A percentile compares a stretch with the other conserved stretches of the same genome.
These are phyloP conservation scores for Pythium guiyangense DNA, from an alignment of 352 stramenopile species.

Conservation along the genomic window DNA sequence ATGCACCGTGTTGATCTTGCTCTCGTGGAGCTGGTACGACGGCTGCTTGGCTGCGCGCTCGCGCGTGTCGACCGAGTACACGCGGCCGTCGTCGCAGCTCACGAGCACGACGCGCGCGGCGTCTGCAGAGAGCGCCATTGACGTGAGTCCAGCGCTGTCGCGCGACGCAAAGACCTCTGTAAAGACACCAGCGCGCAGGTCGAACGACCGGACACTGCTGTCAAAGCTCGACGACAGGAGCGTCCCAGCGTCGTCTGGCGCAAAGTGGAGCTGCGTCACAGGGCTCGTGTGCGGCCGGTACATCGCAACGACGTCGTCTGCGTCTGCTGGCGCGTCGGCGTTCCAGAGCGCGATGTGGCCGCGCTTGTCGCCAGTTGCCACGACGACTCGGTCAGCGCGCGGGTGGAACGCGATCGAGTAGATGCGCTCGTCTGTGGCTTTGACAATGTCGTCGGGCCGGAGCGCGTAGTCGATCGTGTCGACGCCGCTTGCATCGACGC, in stretches of 20 bases:
- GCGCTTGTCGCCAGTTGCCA: constrained; percentile 69
- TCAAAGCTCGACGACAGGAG: constrained; percentile 74
- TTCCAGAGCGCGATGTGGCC: constrained; percentile 75
- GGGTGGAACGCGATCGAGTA: constrained; percentile 80
- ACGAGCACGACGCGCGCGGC: constrained; percentile 26
- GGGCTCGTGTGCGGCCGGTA: constrained; percentile 65
- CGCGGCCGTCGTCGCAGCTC: constrained; percentile 59
- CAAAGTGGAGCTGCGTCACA: constrained; percentile 66
- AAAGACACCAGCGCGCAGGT: constrained; percentile 49
- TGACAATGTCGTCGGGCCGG: constrained; percentile 51
- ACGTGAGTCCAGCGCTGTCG: constrained; percentile 52
- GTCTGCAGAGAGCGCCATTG: constrained; percentile 25
- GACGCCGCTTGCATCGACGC: constrained; percentile 34
- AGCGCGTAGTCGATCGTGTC: constrained; percentile 47
- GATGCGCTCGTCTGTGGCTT: constrained; percentile 66
- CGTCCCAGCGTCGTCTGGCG: constrained; percentile 34
- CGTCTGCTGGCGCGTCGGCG: constrained; percentile 18
- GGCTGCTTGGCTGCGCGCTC: constrained; percentile 19
- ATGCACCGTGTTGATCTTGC: constrained; percentile 86
- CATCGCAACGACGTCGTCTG: constrained; percentile 33
- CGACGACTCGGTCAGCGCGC: constrained; percentile 47
- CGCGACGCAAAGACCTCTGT: constrained; percentile 46
- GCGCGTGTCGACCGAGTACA: constrained; percentile 54
- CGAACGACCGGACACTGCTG: constrained; percentile 59
- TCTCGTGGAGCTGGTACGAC: constrained; percentile 62